These are phyloP conservation scores for Linum lewisii DNA, from an alignment of 345 rosid species.

Conservation along the genomic window DNA sequence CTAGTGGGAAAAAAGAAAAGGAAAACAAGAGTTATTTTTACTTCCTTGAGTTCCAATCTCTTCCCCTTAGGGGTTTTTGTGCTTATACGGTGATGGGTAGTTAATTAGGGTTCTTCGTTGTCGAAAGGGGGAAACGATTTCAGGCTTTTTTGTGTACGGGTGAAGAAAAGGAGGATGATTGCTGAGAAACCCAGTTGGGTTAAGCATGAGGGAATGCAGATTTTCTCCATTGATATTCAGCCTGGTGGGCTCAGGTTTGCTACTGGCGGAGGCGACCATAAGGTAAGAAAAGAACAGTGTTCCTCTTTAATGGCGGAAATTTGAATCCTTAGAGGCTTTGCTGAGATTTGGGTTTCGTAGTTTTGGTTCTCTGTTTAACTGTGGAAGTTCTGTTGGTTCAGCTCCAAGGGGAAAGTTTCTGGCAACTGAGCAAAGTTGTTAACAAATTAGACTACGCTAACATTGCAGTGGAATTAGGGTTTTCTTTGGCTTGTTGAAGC, in stretches of 20 bases:
- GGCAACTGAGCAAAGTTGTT: too few species aligned
- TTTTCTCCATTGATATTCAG: constrained; percentile 94
- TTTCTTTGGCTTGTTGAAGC: background rate
- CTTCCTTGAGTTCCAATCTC: too few species aligned
- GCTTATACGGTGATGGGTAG: background rate
- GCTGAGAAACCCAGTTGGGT: constrained; percentile 97
- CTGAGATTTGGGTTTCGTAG: background rate
- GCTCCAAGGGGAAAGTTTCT: too few species aligned
- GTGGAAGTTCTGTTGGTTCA: background rate
- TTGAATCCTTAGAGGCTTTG: background rate
- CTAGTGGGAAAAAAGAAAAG: too few species aligned
- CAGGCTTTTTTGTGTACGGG: background rate
- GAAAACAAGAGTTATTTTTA: too few species aligned
- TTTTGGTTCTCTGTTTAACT: background rate
- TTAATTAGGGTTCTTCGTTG: background rate
- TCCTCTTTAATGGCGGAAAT: background rate
- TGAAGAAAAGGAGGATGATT: constrained; percentile 43
- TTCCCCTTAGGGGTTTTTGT: too few species aligned
- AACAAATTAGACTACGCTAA: too few species aligned
- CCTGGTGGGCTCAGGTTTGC: constrained; percentile 95
- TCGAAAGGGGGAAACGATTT: background rate
- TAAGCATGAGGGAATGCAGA: constrained; percentile 94
- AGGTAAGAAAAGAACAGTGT: constrained; percentile 33
- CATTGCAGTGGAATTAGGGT: too few species aligned
- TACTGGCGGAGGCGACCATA: constrained; percentile 98